phyloP scores from a whole-genome alignment of 1,139 yeast genomes.

The Blastobotrys proliferans region DNA sequence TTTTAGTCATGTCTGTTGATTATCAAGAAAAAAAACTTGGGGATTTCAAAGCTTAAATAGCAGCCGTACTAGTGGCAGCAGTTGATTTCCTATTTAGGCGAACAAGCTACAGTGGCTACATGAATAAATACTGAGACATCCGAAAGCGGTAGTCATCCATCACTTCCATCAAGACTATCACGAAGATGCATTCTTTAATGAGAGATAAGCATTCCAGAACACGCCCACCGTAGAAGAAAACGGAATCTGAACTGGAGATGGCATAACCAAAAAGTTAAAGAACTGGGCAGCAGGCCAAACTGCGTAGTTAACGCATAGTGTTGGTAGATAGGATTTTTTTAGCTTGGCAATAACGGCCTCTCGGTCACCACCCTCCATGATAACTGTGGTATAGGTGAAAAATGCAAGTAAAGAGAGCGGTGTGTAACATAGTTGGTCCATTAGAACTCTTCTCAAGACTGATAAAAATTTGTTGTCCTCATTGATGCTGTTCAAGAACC shows the following conservation, averaged over 20 bases:
- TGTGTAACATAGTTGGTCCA: constrained; percentile 86
- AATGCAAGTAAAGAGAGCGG: constrained; percentile 77
- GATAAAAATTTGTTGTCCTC: constrained; percentile 80
- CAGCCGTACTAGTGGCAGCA: no score
- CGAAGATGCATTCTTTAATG: constrained; percentile 55
- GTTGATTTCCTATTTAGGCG: no score
- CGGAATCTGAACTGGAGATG: constrained; percentile 80
- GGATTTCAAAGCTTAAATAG: background rate
- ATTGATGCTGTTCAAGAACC: constrained; percentile 56
- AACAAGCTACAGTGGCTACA: no score
- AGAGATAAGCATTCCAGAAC: constrained; percentile 86
- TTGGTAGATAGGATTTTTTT: constrained; percentile 62
- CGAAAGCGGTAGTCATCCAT: no score
- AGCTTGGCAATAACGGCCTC: constrained; percentile 62
- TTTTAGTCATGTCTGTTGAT: background rate
- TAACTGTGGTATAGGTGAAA: constrained; percentile 77
- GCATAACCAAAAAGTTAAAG: constrained; percentile 76
- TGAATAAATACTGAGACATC: no score
- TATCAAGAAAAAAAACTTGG: background rate
- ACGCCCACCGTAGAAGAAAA: constrained; percentile 88
- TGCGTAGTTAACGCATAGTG: constrained; percentile 71
- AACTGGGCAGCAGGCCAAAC: constrained; percentile 98
- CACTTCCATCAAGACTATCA: no score
- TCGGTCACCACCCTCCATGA: constrained; percentile 70
- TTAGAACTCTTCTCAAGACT: constrained; percentile 77